These are phyloP conservation scores for Dactylella cylindrospora DNA, from an alignment of 2,329 filamentous ascomycete genomes.

Conservation along the genomic window DNA sequence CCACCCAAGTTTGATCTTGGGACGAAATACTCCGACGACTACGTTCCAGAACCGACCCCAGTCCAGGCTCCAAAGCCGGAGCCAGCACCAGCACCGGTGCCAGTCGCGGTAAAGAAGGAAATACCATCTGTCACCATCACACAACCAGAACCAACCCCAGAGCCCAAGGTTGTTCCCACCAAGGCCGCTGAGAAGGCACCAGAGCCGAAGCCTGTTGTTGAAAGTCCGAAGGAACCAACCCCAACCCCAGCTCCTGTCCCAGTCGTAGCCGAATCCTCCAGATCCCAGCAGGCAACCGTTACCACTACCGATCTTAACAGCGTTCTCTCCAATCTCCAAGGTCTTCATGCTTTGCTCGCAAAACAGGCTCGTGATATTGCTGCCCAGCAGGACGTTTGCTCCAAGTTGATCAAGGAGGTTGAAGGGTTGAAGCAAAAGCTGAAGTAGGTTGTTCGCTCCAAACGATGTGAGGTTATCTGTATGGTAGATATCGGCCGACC, in stretches of 20 bases:
- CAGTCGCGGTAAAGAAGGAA: constrained; percentile 63
- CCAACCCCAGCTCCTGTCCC: constrained; percentile 49
- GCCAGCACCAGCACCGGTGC: constrained; percentile 53
- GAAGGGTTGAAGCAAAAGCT: constrained; percentile 32
- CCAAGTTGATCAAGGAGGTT: constrained; percentile 41
- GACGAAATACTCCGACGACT: constrained; percentile 68
- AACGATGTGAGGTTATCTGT: too few species aligned
- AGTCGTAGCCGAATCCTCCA: constrained; percentile 44
- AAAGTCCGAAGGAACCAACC: constrained; percentile 66
- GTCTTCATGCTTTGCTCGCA: constrained; percentile 25
- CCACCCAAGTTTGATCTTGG: constrained; percentile 93
- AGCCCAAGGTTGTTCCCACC: constrained; percentile 67
- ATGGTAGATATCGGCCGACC: not conserved
- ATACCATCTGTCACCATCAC: constrained; percentile 83
- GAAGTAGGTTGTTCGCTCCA: constrained; percentile 8
- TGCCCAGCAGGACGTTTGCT: constrained; percentile 40
- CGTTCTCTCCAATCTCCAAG: constrained; percentile 36
- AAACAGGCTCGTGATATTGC: constrained; percentile 27
- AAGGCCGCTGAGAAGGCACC: constrained; percentile 63
- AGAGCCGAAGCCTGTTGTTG: constrained; percentile 82
- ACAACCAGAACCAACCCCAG: constrained; percentile 81
- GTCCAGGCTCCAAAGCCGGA: constrained; percentile 55
- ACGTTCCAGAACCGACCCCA: constrained; percentile 55
- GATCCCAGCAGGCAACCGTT: constrained; percentile 39
- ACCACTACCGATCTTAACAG: constrained; percentile 39